Evolutionary conservation across 768 basidiomycete genomes (phyloP).

Genomic region (Udeniomyces megalosporus): DNA sequence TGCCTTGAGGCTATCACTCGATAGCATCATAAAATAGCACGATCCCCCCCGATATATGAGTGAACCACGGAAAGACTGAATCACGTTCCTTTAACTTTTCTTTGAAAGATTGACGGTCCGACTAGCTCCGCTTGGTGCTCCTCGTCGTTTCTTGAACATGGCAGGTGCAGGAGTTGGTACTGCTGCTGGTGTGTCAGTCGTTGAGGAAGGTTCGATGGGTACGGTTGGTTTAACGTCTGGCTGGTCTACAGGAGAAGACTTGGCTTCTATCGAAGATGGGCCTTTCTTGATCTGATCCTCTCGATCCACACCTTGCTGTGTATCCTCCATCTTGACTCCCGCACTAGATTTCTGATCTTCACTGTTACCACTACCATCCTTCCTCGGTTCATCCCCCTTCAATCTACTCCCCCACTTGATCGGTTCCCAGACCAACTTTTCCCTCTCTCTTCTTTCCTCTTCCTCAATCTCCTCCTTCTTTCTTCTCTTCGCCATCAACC

Average conservation of each 20-base stretch:
- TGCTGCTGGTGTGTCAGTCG: too few relatives aligned
- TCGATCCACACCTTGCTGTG: not conserved
- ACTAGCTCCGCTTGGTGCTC: slow-evolving; percentile 3
- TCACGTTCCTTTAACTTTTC: too few relatives aligned
- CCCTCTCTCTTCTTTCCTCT: slow-evolving; percentile 13
- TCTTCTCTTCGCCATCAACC: slow-evolving; percentile 22
- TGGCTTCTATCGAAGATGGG: not conserved
- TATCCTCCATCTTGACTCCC: not conserved
- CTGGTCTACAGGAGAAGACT: not conserved
- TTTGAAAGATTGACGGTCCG: not conserved
- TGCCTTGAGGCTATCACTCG: too few relatives aligned
- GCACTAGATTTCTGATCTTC: slow-evolving; percentile 3
- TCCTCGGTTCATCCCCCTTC: slow-evolving; percentile 5
- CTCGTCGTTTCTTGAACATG: slow-evolving; percentile 32
- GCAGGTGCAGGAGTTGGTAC: not conserved
- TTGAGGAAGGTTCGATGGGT: too few relatives aligned
- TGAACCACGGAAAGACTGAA: too few relatives aligned
- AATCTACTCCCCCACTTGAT: slow-evolving; percentile 10
- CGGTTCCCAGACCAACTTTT: slow-evolving; percentile 9
- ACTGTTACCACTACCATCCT: slow-evolving; percentile 12
- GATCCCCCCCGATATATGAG: too few relatives aligned
- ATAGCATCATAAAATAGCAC: too few relatives aligned
- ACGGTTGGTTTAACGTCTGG: not conserved
- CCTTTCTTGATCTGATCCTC: not conserved
- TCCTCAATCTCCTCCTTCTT: slow-evolving; percentile 17